These are phyloP conservation scores for Penicillium sp. DNA, from an alignment of 2,329 filamentous ascomycete genomes.

Conservation along the genomic window DNA sequence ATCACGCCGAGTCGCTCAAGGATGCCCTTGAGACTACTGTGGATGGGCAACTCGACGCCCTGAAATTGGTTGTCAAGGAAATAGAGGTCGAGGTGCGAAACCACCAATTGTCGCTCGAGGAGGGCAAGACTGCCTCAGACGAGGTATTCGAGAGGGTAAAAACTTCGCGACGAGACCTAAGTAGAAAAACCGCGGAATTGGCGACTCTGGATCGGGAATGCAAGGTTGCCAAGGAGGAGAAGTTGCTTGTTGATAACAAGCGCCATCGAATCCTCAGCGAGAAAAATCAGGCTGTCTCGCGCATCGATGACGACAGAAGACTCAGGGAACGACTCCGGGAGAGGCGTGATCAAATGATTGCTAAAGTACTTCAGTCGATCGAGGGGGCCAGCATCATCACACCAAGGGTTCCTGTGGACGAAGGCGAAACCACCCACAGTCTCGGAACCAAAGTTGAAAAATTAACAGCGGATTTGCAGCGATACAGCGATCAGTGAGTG, in stretches of 20 bases:
- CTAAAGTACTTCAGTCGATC: conserved; percentile 58
- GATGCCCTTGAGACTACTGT: conserved; percentile 65
- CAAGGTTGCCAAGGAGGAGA: conserved; percentile 61
- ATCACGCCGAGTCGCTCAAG: conserved; percentile 67
- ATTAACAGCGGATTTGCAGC: conserved; percentile 62
- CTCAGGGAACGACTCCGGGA: conserved; percentile 52
- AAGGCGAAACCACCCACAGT: conserved; percentile 64
- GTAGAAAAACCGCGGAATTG: conserved; percentile 41
- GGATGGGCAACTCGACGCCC: conserved; percentile 65
- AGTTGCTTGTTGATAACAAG: conserved; percentile 53
- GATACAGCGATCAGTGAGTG: conserved; percentile 56
- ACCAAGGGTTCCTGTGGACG: conserved; percentile 64
- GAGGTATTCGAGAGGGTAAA: conserved; percentile 46
- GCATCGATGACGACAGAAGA: conserved; percentile 54
- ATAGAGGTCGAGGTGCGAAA: conserved; percentile 54
- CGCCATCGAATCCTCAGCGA: conserved; percentile 59
- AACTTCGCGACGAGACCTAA: conserved; percentile 40
- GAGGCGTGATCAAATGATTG: conserved; percentile 54
- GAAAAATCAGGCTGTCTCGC: conserved; percentile 65
- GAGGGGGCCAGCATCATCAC: conserved; percentile 59
- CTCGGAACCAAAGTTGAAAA: conserved; percentile 54
- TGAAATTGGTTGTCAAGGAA: conserved; percentile 63
- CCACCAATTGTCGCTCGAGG: conserved; percentile 52
- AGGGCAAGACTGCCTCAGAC: conserved; percentile 52
- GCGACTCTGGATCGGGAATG: conserved; percentile 48